phyloP scores from a whole-genome alignment of 306 rosid genomes.

The Gillenia trifoliata region DNA sequence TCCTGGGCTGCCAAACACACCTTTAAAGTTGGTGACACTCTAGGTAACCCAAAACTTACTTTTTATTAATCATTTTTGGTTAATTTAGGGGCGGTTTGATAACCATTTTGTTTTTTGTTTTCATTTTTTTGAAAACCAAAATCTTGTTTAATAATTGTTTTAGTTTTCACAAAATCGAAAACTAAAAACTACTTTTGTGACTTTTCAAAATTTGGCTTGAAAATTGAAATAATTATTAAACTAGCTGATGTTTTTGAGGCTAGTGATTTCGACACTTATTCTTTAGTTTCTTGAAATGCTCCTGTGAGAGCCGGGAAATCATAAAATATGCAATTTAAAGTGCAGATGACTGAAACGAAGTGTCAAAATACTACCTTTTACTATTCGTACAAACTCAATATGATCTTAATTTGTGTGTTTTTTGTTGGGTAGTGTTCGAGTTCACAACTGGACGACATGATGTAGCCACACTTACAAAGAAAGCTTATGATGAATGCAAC shows the following conservation, averaged over 20 bases:
- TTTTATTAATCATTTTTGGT: neutral
- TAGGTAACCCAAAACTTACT: slow-evolving; percentile 2
- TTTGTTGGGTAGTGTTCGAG: neutral
- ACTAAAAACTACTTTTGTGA: neutral
- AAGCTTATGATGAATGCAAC: slow-evolving; percentile 5
- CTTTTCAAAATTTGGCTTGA: neutral
- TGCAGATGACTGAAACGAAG: neutral
- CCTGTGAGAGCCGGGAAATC: neutral
- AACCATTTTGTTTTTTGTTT: neutral
- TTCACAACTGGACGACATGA: slow-evolving; percentile 3
- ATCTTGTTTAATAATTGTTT: too few species aligned
- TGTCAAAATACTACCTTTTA: neutral
- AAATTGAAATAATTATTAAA: too few species aligned
- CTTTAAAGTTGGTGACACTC: slow-evolving; percentile 13
- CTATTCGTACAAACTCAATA: neutral
- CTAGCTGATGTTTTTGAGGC: too few species aligned
- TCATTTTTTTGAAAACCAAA: neutral
- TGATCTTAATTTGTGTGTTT: neutral
- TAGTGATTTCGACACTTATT: neutral
- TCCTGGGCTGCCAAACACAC: slow-evolving; percentile 13
- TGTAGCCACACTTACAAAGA: slow-evolving; percentile 3
- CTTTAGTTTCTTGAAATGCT: neutral
- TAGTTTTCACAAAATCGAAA: neutral
- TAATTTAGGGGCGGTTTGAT: neutral
- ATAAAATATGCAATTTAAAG: neutral